phyloP scores from a whole-genome alignment of 2,329 filamentous ascomycete genomes.

The Pseudopyricularia javanii region DNA sequence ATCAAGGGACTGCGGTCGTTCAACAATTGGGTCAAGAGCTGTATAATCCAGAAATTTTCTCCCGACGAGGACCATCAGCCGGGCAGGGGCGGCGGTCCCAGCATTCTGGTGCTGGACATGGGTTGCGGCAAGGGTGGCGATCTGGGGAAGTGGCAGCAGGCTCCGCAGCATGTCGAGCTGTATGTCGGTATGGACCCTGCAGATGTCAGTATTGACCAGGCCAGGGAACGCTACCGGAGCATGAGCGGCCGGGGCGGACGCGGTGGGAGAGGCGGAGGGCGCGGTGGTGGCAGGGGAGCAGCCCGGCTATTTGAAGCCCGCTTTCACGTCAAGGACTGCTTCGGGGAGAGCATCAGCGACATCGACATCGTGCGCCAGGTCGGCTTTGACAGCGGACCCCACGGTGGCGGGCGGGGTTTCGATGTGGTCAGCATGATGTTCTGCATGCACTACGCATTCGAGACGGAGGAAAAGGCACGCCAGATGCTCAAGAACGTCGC shows the following conservation, averaged over 20 bases:
- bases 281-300: constrained; percentile 33
- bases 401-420: constrained; percentile 57
- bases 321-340: constrained; percentile 88
- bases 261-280: constrained; percentile 36
- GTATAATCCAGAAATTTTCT: constrained; percentile 92
- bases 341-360: constrained; percentile 70
- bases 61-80: constrained; percentile 63
- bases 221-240: constrained; percentile 66
- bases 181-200: constrained; percentile 94
- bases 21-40: constrained; percentile 99
- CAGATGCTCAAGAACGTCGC: constrained; percentile 92
- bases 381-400: constrained; percentile 69
- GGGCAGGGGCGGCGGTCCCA: constrained; percentile 35
- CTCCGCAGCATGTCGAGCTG: constrained; percentile 78
- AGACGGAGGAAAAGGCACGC: constrained; percentile 77
- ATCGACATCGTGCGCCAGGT: constrained; percentile 74
- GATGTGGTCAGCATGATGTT: constrained; percentile 99
- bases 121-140: constrained; percentile 97
- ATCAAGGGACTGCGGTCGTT: constrained; percentile 91
- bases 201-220: constrained; percentile 83
- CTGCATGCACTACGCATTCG: constrained; percentile 97
- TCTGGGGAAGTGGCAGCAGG: constrained; percentile 88
- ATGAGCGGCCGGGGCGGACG: constrained; percentile 51
- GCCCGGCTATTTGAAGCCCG: constrained; percentile 67
- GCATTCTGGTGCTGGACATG: constrained; percentile 75